phyloP scores from a whole-genome alignment of 108 stramenopile genomes.

The Cyclostephanos invisitatus region DNA sequence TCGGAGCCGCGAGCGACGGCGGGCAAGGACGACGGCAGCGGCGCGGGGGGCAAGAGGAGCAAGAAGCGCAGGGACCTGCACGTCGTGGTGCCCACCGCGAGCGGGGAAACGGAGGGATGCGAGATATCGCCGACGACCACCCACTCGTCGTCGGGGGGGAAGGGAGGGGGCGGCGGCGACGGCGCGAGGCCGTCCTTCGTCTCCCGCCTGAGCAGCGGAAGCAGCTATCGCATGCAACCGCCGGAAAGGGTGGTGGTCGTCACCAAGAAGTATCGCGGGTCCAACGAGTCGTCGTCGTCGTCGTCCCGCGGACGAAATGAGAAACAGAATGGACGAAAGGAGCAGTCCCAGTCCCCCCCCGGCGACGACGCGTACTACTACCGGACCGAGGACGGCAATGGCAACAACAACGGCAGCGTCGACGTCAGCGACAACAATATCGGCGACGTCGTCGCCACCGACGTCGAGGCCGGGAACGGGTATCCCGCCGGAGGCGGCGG shows the following conservation, averaged over 20 bases:
- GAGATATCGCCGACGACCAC: constrained; percentile 17
- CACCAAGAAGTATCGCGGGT: neutral
- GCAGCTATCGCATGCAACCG: neutral
- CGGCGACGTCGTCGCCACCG: neutral
- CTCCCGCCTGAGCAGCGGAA: neutral
- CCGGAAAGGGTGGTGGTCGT: neutral
- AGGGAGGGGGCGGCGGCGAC: neutral
- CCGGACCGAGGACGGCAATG: constrained; percentile 5
- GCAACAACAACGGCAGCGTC: neutral
- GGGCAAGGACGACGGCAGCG: neutral
- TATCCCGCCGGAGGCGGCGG: neutral
- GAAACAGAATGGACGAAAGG: neutral
- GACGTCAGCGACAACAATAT: neutral
- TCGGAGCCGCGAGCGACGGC: neutral
- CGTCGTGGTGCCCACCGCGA: constrained; percentile 7
- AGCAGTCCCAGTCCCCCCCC: constrained; percentile 10
- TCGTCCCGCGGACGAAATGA: neutral
- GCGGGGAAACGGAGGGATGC: constrained; percentile 25
- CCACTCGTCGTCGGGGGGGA: neutral
- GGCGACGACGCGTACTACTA: constrained; percentile 6
- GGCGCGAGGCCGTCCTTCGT: neutral
- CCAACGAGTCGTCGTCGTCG: neutral
- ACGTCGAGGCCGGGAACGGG: too few relatives aligned
- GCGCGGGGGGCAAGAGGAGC: neutral
- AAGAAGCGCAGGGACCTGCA: neutral